A percentile compares a stretch with the other conserved stretches of the same genome.
Conservation (phyloP, 306 rosid species). For the Begonia peltatifolia region DNA sequence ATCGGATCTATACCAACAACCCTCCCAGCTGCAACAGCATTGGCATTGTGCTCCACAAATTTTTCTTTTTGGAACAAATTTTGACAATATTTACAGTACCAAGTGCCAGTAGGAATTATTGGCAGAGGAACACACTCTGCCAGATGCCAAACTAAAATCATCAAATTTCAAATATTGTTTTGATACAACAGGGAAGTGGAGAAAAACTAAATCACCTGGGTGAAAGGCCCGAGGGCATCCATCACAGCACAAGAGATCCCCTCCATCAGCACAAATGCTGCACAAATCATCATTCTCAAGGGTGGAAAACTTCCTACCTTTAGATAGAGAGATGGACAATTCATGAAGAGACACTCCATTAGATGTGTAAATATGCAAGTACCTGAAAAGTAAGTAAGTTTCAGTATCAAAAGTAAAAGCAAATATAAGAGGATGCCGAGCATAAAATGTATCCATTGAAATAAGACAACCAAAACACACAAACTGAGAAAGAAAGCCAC, state of each 20-base stretch:
- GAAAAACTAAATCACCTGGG: conserved; percentile 31
- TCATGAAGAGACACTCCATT: conserved; percentile 91
- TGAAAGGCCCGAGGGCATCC: conserved; percentile 93
- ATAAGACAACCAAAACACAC: too few species aligned
- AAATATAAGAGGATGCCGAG: background rate
- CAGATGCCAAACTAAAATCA: conserved; percentile 11
- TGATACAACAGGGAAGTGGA: background rate
- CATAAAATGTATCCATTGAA: too few species aligned
- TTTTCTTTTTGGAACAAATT: conserved; percentile 40
- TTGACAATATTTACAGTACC: conserved; percentile 91
- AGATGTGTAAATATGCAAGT: conserved; percentile 75
- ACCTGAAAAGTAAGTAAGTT: conserved; percentile 34
- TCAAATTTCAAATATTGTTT: background rate
- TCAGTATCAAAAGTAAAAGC: conserved; percentile 7
- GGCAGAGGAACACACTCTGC: conserved; percentile 73
- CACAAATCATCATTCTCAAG: conserved; percentile 74
- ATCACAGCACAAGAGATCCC: conserved; percentile 80
- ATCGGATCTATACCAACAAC: conserved; percentile 54
- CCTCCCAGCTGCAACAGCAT: conserved; percentile 77
- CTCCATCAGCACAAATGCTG: conserved; percentile 65
- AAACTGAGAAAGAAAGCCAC: too few species aligned
- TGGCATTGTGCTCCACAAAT: conserved; percentile 40
- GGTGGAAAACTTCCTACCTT: conserved; percentile 35
- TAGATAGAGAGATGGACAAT: conserved; percentile 58
- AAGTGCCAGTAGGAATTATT: conserved; percentile 41